Conservation (phyloP, 2,329 filamentous ascomycete genomes). For the Trichoderma endophyticum region DNA sequence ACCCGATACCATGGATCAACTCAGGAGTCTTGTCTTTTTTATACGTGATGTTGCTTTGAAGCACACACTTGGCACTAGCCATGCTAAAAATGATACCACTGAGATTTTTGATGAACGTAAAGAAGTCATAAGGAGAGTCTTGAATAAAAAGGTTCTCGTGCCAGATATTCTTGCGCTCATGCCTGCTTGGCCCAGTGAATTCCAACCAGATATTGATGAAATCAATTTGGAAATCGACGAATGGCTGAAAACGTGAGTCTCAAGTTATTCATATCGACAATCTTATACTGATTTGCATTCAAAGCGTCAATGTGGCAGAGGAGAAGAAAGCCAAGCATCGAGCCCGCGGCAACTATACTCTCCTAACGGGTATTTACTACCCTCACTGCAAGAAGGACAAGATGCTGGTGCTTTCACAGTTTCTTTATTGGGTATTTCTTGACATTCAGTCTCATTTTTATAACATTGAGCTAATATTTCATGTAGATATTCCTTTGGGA, state of each 20-base stretch:
- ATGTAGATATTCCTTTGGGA: neutral
- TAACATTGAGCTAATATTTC: neutral
- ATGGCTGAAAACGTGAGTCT: slow-evolving; percentile 4
- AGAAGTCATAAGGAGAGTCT: neutral
- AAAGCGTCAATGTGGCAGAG: neutral
- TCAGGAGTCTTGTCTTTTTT: neutral
- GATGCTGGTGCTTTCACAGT: slow-evolving; percentile 6
- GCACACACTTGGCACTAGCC: neutral
- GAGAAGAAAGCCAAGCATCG: slow-evolving; percentile 12
- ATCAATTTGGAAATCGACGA: slow-evolving; percentile 4
- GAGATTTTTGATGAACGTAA: neutral
- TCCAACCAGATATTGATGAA: slow-evolving; percentile 8
- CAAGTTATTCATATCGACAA: neutral
- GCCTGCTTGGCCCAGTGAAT: neutral
- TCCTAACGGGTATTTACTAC: slow-evolving; percentile 1
- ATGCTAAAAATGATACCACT: neutral
- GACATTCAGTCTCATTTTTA: neutral
- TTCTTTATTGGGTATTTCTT: slow-evolving; percentile 10
- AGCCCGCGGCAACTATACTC: slow-evolving; percentile 6
- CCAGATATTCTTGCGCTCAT: neutral
- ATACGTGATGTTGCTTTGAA: neutral
- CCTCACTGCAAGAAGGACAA: slow-evolving; percentile 7
- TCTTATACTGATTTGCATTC: neutral
- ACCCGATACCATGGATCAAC: neutral
- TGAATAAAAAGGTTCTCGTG: neutral